phyloP scores from a whole-genome alignment of 352 stramenopile species.

The Globisporangium canariense region DNA sequence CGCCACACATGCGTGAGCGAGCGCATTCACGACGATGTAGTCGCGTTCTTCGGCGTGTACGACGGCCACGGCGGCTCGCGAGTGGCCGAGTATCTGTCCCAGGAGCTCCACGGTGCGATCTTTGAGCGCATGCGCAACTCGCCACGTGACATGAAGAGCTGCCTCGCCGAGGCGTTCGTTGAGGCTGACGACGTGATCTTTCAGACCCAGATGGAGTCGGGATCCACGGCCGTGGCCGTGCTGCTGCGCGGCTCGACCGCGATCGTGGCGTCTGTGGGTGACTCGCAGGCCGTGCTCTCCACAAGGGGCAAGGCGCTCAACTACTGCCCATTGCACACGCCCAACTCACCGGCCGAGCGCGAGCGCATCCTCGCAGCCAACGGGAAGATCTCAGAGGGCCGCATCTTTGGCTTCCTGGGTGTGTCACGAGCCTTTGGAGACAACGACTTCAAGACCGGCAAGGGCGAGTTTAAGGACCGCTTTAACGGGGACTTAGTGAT shows the following conservation, averaged over 20 bases:
- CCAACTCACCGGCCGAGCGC: conserved; percentile 61
- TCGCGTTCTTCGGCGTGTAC: conserved; percentile 84
- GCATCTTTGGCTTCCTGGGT: conserved; percentile 81
- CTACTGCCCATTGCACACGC: conserved; percentile 70
- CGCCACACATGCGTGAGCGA: conserved; percentile 46
- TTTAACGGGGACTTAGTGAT: conserved; percentile 84
- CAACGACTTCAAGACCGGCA: conserved; percentile 83
- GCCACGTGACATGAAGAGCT: conserved; percentile 27
- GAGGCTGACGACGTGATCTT: conserved; percentile 76
- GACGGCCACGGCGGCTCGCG: conserved; percentile 75
- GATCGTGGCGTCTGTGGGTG: conserved; percentile 67
- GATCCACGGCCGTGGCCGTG: conserved; percentile 66
- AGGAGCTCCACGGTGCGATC: conserved; percentile 58
- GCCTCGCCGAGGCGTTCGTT: conserved; percentile 45
- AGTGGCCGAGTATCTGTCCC: conserved; percentile 61
- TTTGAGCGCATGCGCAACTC: conserved; percentile 47
- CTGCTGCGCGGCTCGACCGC: conserved; percentile 50
- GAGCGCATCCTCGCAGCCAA: conserved; percentile 80
- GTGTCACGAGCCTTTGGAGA: conserved; percentile 84
- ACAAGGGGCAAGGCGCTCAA: conserved; percentile 45
- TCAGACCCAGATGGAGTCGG: conserved; percentile 61
- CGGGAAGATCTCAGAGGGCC: conserved; percentile 76
- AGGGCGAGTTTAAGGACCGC: conserved; percentile 73
- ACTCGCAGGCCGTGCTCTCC: conserved; percentile 79
- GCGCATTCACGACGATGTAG: conserved; percentile 48